Percentiles rank a stretch among this genome's conserved stretches.
Conservation (phyloP, 1,284 basidiomycete genomes). For the Microbotryum violaceum region DNA sequence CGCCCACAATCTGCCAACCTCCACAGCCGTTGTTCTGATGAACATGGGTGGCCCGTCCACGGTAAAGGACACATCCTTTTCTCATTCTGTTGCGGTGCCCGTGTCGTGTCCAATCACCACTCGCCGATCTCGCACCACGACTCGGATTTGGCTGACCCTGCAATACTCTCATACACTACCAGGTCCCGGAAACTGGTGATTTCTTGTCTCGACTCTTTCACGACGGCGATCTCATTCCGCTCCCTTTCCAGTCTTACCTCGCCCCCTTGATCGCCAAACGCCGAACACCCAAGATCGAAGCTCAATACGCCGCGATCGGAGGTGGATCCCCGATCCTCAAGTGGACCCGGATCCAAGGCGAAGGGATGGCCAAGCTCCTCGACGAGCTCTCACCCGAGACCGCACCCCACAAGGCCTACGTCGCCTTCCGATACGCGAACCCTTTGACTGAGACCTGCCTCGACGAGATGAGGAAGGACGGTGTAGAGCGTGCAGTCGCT, state of each 20-base stretch:
- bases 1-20: no score
- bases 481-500: constrained; percentile 84
- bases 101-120: not conserved
- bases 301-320: constrained; percentile 91
- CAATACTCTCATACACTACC: not conserved
- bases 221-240: constrained; percentile 90
- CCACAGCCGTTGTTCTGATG: constrained; percentile 82
- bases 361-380: constrained; percentile 78
- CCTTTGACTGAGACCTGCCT: constrained; percentile 81
- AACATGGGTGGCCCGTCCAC: constrained; percentile 98
- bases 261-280: constrained; percentile 84
- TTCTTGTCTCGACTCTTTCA: constrained; percentile 91
- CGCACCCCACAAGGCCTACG: constrained; percentile 92
- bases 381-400: constrained; percentile 88
- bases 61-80: constrained; percentile 45
- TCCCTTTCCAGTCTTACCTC: constrained; percentile 81
- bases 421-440: constrained; percentile 82
- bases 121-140: constrained; percentile 8
- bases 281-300: constrained; percentile 87
- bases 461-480: constrained; percentile 78
- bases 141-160: not conserved
- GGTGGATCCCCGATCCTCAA: constrained; percentile 95
- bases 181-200: constrained; percentile 43
- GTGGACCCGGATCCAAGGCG: constrained; percentile 83
- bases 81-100: not conserved